Evolutionary conservation across 2,329 filamentous ascomycete species (phyloP).

Genomic region (Aspergillus sp.): DNA sequence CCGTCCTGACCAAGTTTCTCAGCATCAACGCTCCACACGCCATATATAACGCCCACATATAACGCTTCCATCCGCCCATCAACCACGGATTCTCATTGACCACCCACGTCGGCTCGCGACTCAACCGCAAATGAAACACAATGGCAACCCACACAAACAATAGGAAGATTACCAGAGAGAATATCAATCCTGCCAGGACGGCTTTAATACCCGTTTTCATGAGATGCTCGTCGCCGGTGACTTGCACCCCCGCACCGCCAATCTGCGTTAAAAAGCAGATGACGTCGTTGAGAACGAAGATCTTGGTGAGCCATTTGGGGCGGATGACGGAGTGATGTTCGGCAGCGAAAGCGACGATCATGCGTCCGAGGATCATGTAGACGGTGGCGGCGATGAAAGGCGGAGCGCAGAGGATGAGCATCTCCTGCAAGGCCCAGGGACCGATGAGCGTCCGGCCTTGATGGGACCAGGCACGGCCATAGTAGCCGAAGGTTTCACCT

Average conservation of each 20-base stretch:
- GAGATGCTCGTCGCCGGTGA: constrained; percentile 23
- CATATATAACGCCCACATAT: constrained; percentile 32
- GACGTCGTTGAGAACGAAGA: constrained; percentile 42
- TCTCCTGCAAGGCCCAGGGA: constrained; percentile 41
- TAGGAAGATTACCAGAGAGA: constrained; percentile 32
- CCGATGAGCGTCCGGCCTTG: constrained; percentile 25
- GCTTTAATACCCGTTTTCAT: constrained; percentile 29
- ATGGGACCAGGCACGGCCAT: constrained; percentile 39
- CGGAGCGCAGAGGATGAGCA: constrained; percentile 45
- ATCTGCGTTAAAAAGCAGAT: constrained; percentile 39
- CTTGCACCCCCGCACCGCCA: constrained; percentile 34
- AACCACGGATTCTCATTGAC: constrained; percentile 18
- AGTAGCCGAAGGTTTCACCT: constrained; percentile 43
- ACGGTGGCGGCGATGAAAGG: constrained; percentile 42
- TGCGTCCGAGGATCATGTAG: constrained; percentile 45
- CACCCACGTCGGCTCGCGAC: constrained; percentile 20
- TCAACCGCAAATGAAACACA: constrained; percentile 27
- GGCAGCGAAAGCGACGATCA: constrained; percentile 36
- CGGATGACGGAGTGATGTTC: constrained; percentile 40
- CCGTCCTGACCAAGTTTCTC: constrained; percentile 31
- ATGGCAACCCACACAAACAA: constrained; percentile 30
- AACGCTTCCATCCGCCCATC: constrained; percentile 24
- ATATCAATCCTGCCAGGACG: constrained; percentile 32
- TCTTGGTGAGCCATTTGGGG: constrained; percentile 38
- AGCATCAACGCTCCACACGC: constrained; percentile 29